Conservation (phyloP, 176 grass and related monocot genomes). For the Aegilops bicornis region DNA sequence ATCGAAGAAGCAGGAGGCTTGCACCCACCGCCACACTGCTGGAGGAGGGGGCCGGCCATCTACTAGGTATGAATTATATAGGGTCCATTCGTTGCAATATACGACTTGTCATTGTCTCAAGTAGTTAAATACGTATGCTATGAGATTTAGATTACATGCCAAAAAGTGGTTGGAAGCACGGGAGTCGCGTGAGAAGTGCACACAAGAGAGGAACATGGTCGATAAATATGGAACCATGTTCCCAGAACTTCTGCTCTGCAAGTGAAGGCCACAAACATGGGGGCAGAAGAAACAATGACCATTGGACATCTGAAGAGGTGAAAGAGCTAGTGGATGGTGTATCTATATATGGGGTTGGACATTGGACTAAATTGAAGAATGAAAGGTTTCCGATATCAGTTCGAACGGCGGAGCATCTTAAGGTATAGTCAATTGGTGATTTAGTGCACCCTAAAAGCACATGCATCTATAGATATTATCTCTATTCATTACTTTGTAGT, state of each 20-base stretch:
- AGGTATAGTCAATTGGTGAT: not conserved
- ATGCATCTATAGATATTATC: not conserved
- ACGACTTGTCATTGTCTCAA: not conserved
- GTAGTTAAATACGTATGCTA: not conserved
- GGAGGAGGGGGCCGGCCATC: not conserved
- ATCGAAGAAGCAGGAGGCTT: too few species aligned
- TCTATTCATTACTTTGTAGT: not conserved
- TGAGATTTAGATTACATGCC: not conserved
- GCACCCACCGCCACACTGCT: too few species aligned
- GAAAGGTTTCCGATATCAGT: not conserved
- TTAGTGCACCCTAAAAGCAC: not conserved
- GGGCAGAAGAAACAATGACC: constrained; percentile 16
- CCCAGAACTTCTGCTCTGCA: not conserved
- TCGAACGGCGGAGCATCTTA: not conserved
- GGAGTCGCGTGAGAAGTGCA: not conserved
- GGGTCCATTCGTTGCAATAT: not conserved
- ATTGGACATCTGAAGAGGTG: constrained; percentile 24
- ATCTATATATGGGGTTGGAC: not conserved
- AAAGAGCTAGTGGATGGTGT: not conserved
- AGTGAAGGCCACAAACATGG: not conserved
- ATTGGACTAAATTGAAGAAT: not conserved
- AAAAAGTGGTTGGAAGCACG: not conserved
- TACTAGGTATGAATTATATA: not conserved
- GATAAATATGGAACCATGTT: not conserved
- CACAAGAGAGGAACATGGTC: not conserved